Percentiles rank a stretch among this genome's conserved stretches.
phyloP scores from a whole-genome alignment of 1,284 basidiomycete species.

The Ustilago shanxiensis region DNA sequence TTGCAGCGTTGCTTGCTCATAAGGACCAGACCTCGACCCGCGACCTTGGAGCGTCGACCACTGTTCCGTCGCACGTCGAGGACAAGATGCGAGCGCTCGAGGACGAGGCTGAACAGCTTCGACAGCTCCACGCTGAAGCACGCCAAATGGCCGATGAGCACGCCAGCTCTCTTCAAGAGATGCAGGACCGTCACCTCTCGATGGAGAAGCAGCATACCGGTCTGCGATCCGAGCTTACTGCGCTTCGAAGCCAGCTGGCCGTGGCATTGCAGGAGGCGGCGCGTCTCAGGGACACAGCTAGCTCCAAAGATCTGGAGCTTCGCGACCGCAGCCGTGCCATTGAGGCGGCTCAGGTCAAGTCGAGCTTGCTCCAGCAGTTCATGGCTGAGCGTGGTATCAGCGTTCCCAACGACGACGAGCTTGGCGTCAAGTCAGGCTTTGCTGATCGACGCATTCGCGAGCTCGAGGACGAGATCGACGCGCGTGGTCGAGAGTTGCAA shows the following conservation, averaged over 20 bases:
- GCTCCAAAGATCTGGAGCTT: conserved; percentile 76
- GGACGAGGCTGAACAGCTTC: conserved; percentile 63
- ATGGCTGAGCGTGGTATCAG: conserved; percentile 79
- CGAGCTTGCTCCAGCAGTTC: conserved; percentile 85
- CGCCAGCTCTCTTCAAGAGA: conserved; percentile 76
- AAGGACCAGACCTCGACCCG: conserved; percentile 47
- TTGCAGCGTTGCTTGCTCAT: conserved; percentile 63
- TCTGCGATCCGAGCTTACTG: conserved; percentile 82
- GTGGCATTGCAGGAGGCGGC: conserved; percentile 80
- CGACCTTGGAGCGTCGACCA: conserved; percentile 31
- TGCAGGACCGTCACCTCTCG: conserved; percentile 76
- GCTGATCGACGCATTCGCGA: conserved; percentile 62
- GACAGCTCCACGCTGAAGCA: conserved; percentile 64
- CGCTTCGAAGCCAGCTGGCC: conserved; percentile 82
- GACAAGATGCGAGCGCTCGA: conserved; percentile 65
- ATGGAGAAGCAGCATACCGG: conserved; percentile 79
- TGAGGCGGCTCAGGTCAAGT: conserved; percentile 81
- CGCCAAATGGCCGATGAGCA: conserved; percentile 70
- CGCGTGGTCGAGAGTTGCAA: conserved; percentile 53
- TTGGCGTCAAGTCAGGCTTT: conserved; percentile 58
- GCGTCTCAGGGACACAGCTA: conserved; percentile 74
- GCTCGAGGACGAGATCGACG: conserved; percentile 66
- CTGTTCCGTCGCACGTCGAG: conserved; percentile 54
- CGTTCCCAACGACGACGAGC: conserved; percentile 66
- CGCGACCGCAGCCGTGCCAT: conserved; percentile 79